Evolutionary conservation across 1,284 basidiomycete genomes (phyloP).

Genomic region (Cronartium quercuum): DNA sequence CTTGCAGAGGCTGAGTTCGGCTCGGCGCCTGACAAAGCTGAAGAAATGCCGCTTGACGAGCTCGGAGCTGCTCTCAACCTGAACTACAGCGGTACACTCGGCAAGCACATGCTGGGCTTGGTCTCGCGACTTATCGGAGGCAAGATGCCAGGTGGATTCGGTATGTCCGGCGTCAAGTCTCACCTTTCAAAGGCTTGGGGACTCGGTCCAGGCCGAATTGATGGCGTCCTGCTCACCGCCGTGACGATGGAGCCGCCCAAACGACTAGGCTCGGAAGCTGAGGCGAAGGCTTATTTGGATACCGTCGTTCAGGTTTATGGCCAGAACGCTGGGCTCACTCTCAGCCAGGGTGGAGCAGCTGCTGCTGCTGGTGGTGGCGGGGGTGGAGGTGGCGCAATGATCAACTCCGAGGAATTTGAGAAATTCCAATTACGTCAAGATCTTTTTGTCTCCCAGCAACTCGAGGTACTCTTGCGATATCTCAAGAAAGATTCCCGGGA

Average conservation of each 20-base stretch:
- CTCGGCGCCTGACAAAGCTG: slow-evolving; percentile 92
- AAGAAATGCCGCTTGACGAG: slow-evolving; percentile 91
- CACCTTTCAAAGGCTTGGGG: slow-evolving; percentile 90
- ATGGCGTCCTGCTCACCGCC: slow-evolving; percentile 83
- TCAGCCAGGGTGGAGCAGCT: slow-evolving; percentile 62
- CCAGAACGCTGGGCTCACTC: slow-evolving; percentile 73
- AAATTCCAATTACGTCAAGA: slow-evolving; percentile 92
- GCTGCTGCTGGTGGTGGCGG: slow-evolving; percentile 55
- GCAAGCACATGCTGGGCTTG: slow-evolving; percentile 89
- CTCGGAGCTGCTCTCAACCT: slow-evolving; percentile 76
- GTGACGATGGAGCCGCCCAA: slow-evolving; percentile 90
- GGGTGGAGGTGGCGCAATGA: slow-evolving; percentile 53
- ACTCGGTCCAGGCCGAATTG: slow-evolving; percentile 76
- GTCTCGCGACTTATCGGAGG: slow-evolving; percentile 84
- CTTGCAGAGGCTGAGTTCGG: slow-evolving; percentile 49
- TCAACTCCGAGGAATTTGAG: slow-evolving; percentile 96
- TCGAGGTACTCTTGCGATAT: slow-evolving; percentile 94
- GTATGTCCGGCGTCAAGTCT: slow-evolving; percentile 81
- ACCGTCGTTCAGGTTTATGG: slow-evolving; percentile 76
- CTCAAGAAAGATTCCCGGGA: slow-evolving; percentile 85
- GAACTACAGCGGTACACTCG: slow-evolving; percentile 77
- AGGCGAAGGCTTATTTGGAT: slow-evolving; percentile 92
- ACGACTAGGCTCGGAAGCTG: slow-evolving; percentile 80
- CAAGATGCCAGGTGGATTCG: slow-evolving; percentile 99
- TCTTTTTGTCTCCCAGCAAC: slow-evolving; percentile 82